Evolutionary conservation across 2,329 filamentous ascomycete species (phyloP), one percentile per base, ranked within the genome.

Genomic region (Chalaropsis ovoidea): DNA sequence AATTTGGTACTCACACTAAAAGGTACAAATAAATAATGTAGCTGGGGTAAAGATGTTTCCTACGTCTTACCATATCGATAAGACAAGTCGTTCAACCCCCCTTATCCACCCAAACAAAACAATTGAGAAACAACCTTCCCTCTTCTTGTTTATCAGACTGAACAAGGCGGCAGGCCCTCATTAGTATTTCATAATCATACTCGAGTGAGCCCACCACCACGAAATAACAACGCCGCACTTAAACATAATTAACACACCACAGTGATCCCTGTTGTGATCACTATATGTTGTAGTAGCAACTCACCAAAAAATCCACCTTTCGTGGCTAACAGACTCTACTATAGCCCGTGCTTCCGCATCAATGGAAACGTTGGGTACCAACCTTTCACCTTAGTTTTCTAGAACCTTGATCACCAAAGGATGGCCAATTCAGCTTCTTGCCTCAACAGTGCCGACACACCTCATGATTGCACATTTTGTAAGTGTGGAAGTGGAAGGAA

Each of bases 281-380:
- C 47, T 52, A 52, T 52, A 39, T 7, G 5, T 39, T 10, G 35
- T 39, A 39, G 35, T 39, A 10, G 8, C 8, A 52, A 52, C 47
- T 52, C 47, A 52, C 19, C 47, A 52, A 52, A 52, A 52, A 10
- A 11, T 13, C 47, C 47, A 11, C 35, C 58, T n/a, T 5, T 27
- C 43, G n/a, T 24, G 15, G 13, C 35, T 61, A 61, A 42, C 39
- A n/a, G 54, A 35, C 24, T 58, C 17, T 35, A 24, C 2, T n/a
- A 58, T 35, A 58, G 54, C 54, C 54, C 27, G 54, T 58, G 54
- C 54, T 39, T 58, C 54, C 54, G 31, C 54, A 22, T 35, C 17
- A 13, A 35, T 17, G 61, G 65, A 66, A 66, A 27, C 61, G 65
- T 66, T 66, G 65, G 61, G 65, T 62, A 58, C 58, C 39, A 66